Conservation (phyloP, 805 yeast genomes). For the Pichia sporocuriosa region DNA sequence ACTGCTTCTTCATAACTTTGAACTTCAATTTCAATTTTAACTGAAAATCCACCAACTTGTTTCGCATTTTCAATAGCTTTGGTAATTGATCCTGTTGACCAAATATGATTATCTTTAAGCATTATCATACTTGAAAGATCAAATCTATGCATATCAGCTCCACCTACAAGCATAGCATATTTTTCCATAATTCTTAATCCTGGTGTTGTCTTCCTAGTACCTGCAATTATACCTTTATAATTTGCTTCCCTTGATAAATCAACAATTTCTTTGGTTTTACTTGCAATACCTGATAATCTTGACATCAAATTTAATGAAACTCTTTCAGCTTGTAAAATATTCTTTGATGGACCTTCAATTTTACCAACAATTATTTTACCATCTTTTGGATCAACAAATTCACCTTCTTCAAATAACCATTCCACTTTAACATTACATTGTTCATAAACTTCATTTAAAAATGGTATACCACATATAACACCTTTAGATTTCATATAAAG, state of each 20-base stretch:
- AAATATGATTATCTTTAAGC: constrained; percentile 91
- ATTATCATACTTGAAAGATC: constrained; percentile 91
- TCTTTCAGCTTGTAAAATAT: constrained; percentile 77
- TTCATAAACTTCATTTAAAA: constrained; percentile 74
- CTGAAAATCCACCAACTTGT: constrained; percentile 77
- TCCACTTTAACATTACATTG: constrained; percentile 67
- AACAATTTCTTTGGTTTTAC: constrained; percentile 55
- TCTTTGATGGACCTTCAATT: constrained; percentile 74
- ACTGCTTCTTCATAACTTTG: constrained; percentile 78
- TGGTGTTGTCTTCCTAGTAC: constrained; percentile 96
- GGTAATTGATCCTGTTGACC: constrained; percentile 90
- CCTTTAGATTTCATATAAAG: constrained; percentile 79
- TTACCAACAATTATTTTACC: constrained; percentile 69
- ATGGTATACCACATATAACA: constrained; percentile 78
- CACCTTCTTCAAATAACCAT: constrained; percentile 75
- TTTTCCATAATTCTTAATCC: constrained; percentile 85
- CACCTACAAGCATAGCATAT: constrained; percentile 93
- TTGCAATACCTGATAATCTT: constrained; percentile 83
- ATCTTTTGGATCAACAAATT: constrained; percentile 38
- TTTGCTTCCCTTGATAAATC: constrained; percentile 59
- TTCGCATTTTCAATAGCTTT: constrained; percentile 74
- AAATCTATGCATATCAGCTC: constrained; percentile 87
- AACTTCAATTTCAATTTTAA: constrained; percentile 90
- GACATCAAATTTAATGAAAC: constrained; percentile 77
- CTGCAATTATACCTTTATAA: constrained; percentile 81